Percentiles rank a stretch among this genome's conserved stretches.
Conservation (phyloP, 805 yeast species). For the Sporopachydermia quercuum region DNA sequence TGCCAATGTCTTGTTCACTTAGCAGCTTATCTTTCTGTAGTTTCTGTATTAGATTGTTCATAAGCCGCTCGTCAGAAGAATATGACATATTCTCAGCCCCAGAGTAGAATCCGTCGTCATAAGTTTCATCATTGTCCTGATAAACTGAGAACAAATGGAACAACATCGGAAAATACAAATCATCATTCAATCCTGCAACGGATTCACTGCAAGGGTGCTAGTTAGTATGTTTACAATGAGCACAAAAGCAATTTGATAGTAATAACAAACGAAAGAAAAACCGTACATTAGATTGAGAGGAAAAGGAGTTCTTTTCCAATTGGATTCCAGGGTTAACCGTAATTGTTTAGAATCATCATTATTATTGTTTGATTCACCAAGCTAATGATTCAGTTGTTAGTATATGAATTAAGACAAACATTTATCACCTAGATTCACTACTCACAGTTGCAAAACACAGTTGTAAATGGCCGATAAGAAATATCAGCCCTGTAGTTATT, state of each 20-base stretch:
- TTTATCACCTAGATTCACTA: too few relatives aligned
- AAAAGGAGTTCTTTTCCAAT: slow-evolving; percentile 11
- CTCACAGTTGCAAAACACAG: too few relatives aligned
- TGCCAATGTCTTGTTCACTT: slow-evolving; percentile 6
- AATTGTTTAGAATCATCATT: too few relatives aligned
- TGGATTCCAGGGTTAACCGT: slow-evolving; percentile 6
- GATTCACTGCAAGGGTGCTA: slow-evolving; percentile 14
- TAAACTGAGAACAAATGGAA: slow-evolving; percentile 8
- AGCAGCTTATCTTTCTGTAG: slow-evolving; percentile 7
- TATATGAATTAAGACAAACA: too few relatives aligned
- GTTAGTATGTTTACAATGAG: neutral
- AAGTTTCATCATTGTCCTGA: slow-evolving; percentile 7
- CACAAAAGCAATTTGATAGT: neutral
- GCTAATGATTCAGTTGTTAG: too few relatives aligned
- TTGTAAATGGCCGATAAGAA: too few relatives aligned
- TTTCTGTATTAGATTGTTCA: slow-evolving; percentile 6
- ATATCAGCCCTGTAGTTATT: too few relatives aligned
- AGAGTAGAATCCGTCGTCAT: slow-evolving; percentile 8
- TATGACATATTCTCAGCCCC: slow-evolving; percentile 9
- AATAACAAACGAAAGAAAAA: neutral
- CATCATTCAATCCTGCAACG: slow-evolving; percentile 15
- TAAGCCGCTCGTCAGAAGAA: slow-evolving; percentile 5
- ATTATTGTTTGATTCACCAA: too few relatives aligned
- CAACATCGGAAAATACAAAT: slow-evolving; percentile 20
- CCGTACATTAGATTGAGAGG: slow-evolving; percentile 10